Conservation (phyloP, 805 yeast genomes). For the Debaryomyces hansenii region DNA sequence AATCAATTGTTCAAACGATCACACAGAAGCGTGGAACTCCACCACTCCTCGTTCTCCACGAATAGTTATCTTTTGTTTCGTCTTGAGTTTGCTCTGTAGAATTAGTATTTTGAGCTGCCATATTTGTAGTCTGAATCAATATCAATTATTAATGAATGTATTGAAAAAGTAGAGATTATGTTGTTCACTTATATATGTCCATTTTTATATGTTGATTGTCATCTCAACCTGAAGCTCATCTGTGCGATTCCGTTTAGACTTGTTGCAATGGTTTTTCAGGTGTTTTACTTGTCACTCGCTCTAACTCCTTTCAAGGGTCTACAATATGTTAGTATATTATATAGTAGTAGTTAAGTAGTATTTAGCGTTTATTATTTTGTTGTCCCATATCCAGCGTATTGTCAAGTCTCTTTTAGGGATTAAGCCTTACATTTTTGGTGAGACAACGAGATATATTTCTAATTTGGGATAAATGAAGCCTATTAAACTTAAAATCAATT, state of each 20-base stretch:
- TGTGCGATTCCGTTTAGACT: neutral
- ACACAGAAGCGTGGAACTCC: neutral
- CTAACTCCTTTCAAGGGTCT: too few species aligned
- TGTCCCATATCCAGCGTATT: neutral
- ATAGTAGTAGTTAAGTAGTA: neutral
- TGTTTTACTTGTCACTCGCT: neutral
- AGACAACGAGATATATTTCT: neutral
- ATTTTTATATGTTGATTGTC: too few species aligned
- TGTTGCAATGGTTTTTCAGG: neutral
- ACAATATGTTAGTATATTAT: neutral
- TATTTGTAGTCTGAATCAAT: neutral
- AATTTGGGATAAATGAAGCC: too few species aligned
- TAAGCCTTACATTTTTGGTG: neutral
- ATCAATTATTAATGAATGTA: too few species aligned
- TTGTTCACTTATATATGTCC: too few species aligned
- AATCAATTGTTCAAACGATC: neutral
- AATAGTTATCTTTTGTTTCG: neutral
- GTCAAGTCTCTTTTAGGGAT: neutral
- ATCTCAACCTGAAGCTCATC: neutral
- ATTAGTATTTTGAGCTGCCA: neutral
- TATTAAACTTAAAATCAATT: too few species aligned
- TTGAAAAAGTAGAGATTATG: too few species aligned
- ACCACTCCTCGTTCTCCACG: neutral
- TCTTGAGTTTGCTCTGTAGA: neutral
- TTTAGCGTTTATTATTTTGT: neutral